Evolutionary conservation across 1,139 yeast species (phyloP).

Genomic region (Magnusiomyces ingens): DNA sequence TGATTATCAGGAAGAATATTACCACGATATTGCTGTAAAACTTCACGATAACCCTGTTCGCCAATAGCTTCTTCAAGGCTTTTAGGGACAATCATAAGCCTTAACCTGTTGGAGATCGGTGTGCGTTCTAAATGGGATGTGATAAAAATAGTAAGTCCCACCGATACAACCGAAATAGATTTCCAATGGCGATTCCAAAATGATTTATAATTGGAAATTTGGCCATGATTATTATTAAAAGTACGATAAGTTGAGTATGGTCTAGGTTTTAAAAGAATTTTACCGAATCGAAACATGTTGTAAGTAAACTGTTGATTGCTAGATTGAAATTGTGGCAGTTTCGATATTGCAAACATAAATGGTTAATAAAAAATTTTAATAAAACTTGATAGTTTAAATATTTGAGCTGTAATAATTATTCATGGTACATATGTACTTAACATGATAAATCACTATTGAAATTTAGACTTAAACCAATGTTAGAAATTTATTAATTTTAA

Average conservation of each 20-base stretch:
- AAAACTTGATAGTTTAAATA: too few species aligned
- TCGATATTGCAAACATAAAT: too few species aligned
- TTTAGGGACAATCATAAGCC: constrained; percentile 70
- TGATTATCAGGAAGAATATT: constrained; percentile 36
- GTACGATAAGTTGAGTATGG: constrained; percentile 13
- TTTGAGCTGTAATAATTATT: too few species aligned
- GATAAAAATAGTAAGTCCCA: constrained; percentile 7
- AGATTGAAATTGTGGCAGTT: too few species aligned
- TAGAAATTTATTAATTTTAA: too few species aligned
- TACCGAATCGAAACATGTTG: too few species aligned
- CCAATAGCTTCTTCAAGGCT: constrained; percentile 66
- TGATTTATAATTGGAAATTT: constrained; percentile 4
- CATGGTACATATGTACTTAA: too few species aligned
- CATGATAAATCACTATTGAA: too few species aligned
- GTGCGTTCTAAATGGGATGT: constrained; percentile 65
- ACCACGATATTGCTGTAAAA: constrained; percentile 37
- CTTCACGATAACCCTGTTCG: constrained; percentile 55
- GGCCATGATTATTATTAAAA: constrained; percentile 10
- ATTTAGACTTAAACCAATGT: too few species aligned
- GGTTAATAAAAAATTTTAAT: too few species aligned
- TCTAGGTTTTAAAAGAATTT: not conserved
- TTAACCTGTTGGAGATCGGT: constrained; percentile 67
- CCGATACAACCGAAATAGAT: constrained; percentile 5
- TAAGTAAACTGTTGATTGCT: too few species aligned
- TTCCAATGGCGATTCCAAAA: constrained; percentile 14